phyloP scores from a whole-genome alignment of 495 filamentous ascomycete genomes.

The Lichenothelia convexa region DNA sequence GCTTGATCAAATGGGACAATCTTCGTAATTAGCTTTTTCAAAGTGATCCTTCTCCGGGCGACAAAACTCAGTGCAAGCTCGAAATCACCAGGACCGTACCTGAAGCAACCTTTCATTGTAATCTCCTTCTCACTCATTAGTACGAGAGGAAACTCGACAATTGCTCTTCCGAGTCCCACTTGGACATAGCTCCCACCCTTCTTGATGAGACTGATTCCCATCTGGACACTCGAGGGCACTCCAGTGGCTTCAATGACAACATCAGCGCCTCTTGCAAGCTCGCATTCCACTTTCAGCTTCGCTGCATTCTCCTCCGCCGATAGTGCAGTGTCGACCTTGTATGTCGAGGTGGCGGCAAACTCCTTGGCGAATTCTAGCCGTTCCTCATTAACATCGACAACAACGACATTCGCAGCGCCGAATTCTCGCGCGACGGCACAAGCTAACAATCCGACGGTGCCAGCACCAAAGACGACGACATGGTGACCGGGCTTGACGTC shows the following conservation, averaged over 20 bases:
- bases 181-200: slow-evolving; percentile 6
- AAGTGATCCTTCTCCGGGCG: too few relatives aligned
- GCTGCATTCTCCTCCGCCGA: slow-evolving; percentile 4
- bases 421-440: slow-evolving; percentile 8
- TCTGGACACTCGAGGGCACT: slow-evolving; percentile 5
- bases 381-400: slow-evolving; percentile 6
- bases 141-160: background rate
- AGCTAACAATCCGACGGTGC: too few relatives aligned
- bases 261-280: slow-evolving; percentile 6
- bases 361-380: slow-evolving; percentile 7
- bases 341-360: background rate
- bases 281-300: slow-evolving; percentile 2
- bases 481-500: too few relatives aligned
- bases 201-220: slow-evolving; percentile 3
- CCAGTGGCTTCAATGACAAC: slow-evolving; percentile 10
- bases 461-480: too few relatives aligned
- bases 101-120: background rate
- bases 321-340: slow-evolving; percentile 1
- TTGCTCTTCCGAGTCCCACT: background rate
- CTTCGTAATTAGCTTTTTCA: too few relatives aligned
- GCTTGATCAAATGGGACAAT: too few relatives aligned
- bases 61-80: background rate
- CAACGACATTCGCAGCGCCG: slow-evolving; percentile 6
- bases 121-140: background rate
- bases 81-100: background rate